A percentile compares a stretch with the other conserved stretches of the same genome.
Conservation (phyloP, 495 filamentous ascomycete species). For the Endocarpon pusillum region DNA sequence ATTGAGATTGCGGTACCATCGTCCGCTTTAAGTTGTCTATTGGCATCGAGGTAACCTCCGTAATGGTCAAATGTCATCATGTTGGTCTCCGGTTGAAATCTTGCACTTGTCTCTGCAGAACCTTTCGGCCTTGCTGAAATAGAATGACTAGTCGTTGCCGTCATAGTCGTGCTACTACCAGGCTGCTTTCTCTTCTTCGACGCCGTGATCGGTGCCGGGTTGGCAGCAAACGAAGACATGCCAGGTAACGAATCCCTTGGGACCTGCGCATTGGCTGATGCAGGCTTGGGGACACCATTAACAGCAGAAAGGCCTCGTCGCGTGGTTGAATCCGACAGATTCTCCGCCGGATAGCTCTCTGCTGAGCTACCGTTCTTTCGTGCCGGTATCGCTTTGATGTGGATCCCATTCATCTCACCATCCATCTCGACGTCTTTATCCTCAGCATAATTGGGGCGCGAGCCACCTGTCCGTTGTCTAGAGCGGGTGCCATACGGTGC, state of each 20-base stretch:
- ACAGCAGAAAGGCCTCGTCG: conserved; percentile 28
- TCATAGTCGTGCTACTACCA: conserved; percentile 30
- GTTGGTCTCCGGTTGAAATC: conserved; percentile 39
- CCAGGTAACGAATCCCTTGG: conserved; percentile 43
- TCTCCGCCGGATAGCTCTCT: too few relatives aligned
- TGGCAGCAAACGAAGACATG: conserved; percentile 43
- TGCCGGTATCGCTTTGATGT: conserved; percentile 18
- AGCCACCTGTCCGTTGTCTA: conserved; percentile 63
- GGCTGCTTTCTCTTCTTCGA: conserved; percentile 71
- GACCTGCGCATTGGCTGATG: conserved; percentile 11
- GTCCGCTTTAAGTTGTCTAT: conserved; percentile 72
- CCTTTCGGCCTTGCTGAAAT: conserved; percentile 21
- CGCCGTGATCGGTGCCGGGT: conserved; percentile 21
- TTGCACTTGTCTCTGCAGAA: conserved; percentile 26
- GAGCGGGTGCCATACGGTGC: conserved; percentile 92
- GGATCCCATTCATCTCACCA: too few relatives aligned
- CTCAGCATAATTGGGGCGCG: conserved; percentile 89
- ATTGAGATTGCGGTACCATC: conserved; percentile 92
- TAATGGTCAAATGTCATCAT: conserved; percentile 73
- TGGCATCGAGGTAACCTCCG: conserved; percentile 46
- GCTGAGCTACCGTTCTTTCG: too few relatives aligned
- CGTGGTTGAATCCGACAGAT: too few relatives aligned
- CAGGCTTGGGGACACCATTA: conserved; percentile 12
- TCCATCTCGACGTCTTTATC: conserved; percentile 88
- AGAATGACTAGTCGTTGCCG: conserved; percentile 21